Evolutionary conservation across 2,329 filamentous ascomycete species (phyloP).

Genomic region (Ploettnerulaceae sp.): DNA sequence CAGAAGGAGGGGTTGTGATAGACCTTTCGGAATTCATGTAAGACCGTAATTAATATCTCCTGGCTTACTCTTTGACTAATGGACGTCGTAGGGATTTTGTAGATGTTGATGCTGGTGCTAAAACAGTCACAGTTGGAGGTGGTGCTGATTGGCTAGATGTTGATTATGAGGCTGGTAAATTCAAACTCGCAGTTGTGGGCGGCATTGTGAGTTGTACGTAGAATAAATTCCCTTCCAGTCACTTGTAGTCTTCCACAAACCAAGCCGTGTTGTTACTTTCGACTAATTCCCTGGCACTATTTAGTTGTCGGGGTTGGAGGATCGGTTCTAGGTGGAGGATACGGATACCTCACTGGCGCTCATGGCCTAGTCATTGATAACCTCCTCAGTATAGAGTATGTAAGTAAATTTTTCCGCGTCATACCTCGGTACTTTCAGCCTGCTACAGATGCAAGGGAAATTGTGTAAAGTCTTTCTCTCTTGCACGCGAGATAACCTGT

Average conservation of each 20-base stretch:
- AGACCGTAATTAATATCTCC: constrained; percentile 10
- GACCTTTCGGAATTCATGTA: constrained; percentile 25
- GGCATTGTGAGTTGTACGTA: constrained; percentile 19
- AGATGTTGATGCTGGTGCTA: constrained; percentile 12
- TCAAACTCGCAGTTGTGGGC: constrained; percentile 23
- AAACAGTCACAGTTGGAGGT: constrained; percentile 21
- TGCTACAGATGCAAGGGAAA: too few species aligned
- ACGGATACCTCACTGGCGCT: constrained; percentile 49
- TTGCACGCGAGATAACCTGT: too few species aligned
- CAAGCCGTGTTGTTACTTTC: too few species aligned
- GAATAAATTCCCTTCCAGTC: too few species aligned
- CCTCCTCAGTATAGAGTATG: constrained; percentile 24
- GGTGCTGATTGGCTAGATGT: constrained; percentile 27
- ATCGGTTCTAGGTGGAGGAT: constrained; percentile 31
- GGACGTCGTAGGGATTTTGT: constrained; percentile 9
- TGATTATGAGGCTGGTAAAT: constrained; percentile 18
- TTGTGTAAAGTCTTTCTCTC: too few species aligned
- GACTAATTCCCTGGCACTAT: too few species aligned
- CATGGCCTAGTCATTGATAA: constrained; percentile 24
- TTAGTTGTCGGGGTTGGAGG: constrained; percentile 25
- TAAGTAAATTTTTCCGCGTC: too few species aligned
- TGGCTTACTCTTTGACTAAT: constrained; percentile 19
- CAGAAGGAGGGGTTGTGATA: constrained; percentile 22
- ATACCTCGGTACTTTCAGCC: too few species aligned
- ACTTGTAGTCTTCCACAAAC: too few species aligned